Evolutionary conservation across 1,284 basidiomycete species (phyloP).

Genomic region (Trametes hirsuta): DNA sequence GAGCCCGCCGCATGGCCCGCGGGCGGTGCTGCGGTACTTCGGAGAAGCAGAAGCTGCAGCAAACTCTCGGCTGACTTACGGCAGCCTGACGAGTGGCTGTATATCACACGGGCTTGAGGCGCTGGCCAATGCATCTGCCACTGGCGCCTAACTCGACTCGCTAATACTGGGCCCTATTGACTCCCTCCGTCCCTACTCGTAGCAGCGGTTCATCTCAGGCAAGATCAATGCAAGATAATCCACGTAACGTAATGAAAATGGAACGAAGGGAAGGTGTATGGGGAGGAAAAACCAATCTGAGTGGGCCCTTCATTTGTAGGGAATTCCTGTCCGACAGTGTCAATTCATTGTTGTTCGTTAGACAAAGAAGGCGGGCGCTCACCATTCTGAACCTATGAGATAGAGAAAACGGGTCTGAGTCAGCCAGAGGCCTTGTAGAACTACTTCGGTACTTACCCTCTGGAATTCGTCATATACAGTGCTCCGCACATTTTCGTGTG

Average conservation of each 20-base stretch:
- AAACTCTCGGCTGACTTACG: background rate
- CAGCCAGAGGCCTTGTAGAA: background rate
- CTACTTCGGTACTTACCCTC: slow-evolving; percentile 51
- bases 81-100: background rate
- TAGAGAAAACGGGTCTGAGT: background rate
- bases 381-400: slow-evolving; percentile 56
- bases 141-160: no score
- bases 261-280: background rate
- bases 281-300: background rate
- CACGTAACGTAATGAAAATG: background rate
- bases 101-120: no score
- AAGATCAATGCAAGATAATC: background rate
- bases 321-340: slow-evolving; percentile 43
- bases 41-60: background rate
- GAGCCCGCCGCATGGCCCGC: background rate
- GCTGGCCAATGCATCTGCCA: no score
- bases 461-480: slow-evolving; percentile 95
- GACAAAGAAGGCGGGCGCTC: slow-evolving; percentile 8
- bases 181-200: no score
- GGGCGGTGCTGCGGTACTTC: slow-evolving; percentile 6
- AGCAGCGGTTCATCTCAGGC: no score
- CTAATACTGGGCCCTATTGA: no score
- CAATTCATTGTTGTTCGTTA: background rate
- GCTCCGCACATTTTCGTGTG: slow-evolving; percentile 92
- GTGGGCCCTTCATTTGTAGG: slow-evolving; percentile 46